Evolutionary conservation across 2,329 filamentous ascomycete genomes (phyloP).

Genomic region (Talaromyces piceae): DNA sequence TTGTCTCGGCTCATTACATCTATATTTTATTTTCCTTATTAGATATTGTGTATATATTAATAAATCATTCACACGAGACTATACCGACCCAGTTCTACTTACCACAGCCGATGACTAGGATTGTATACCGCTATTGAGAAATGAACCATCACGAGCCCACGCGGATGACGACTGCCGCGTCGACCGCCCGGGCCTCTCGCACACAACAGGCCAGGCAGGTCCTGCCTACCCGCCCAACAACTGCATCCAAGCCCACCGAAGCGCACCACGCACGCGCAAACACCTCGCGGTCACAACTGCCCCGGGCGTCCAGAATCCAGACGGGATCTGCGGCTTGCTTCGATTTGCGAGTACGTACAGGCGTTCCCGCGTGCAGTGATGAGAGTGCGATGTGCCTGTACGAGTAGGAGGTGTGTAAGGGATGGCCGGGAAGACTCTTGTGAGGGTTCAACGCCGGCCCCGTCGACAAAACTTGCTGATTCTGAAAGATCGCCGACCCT

Average conservation of each 20-base stretch:
- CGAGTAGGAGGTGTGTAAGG: slow-evolving; percentile 28
- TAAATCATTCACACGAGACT: background rate
- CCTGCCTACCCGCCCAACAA: slow-evolving; percentile 34
- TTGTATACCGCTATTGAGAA: too few species aligned
- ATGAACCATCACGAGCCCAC: slow-evolving; percentile 13
- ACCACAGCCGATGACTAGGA: too few species aligned
- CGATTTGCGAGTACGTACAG: slow-evolving; percentile 8
- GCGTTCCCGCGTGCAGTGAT: slow-evolving; percentile 14
- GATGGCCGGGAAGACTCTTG: slow-evolving; percentile 31
- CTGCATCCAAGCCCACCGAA: slow-evolving; percentile 33
- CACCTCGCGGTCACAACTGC: slow-evolving; percentile 28
- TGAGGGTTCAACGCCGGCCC: slow-evolving; percentile 5
- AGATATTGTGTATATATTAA: background rate
- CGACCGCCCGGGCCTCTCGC: slow-evolving; percentile 34
- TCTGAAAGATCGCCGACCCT: slow-evolving; percentile 24
- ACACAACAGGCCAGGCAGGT: slow-evolving; percentile 37
- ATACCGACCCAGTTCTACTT: too few species aligned
- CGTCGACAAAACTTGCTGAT: background rate
- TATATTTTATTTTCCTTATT: background rate
- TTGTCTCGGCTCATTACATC: too few species aligned
- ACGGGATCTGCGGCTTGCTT: slow-evolving; percentile 15
- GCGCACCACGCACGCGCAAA: slow-evolving; percentile 40
- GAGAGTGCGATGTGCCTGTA: slow-evolving; percentile 26
- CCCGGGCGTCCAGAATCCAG: slow-evolving; percentile 31
- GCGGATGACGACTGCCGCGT: slow-evolving; percentile 33